Percentiles rank a stretch among this genome's conserved stretches.
Conservation (phyloP, 1,139 yeast species). For the Petasospora rhodanensis region DNA sequence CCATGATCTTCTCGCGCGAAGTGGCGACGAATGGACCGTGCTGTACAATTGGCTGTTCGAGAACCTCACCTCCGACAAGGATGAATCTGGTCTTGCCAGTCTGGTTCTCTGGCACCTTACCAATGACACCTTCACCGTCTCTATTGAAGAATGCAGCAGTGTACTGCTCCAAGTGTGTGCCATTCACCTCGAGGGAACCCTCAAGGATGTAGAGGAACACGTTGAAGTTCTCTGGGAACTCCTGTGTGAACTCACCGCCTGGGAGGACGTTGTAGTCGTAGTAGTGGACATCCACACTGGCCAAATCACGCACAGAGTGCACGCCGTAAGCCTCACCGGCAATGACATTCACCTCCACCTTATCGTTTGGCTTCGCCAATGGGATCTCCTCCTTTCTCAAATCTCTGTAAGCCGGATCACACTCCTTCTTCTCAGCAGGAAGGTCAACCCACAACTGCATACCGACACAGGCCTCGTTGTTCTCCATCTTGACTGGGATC, state of each 20-base stretch:
- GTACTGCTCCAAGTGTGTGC: conserved; percentile 40
- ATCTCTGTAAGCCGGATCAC: conserved; percentile 79
- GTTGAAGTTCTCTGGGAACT: conserved; percentile 59
- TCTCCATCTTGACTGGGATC: conserved; percentile 67
- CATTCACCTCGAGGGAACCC: conserved; percentile 56
- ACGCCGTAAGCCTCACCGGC: conserved; percentile 77
- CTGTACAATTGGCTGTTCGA: conserved; percentile 77
- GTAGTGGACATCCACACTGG: conserved; percentile 80
- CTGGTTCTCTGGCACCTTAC: conserved; percentile 40
- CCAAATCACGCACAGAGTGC: conserved; percentile 68
- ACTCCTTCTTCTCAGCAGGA: conserved; percentile 63
- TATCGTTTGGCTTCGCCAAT: conserved; percentile 59
- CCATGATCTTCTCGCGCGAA: conserved; percentile 52
- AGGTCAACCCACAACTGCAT: conserved; percentile 92
- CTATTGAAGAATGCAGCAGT: conserved; percentile 60
- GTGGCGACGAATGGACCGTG: conserved; percentile 89
- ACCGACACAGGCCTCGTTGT: conserved; percentile 59
- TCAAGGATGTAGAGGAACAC: conserved; percentile 66
- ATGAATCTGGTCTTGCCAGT: conserved; percentile 44
- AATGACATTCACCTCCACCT: conserved; percentile 66
- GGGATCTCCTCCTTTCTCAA: conserved; percentile 71
- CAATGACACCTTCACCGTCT: conserved; percentile 57
- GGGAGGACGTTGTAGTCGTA: conserved; percentile 65
- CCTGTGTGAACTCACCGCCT: conserved; percentile 64
- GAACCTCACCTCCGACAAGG: conserved; percentile 69